phyloP scores from a whole-genome alignment of 176 grass and related monocot genomes.

The Triticum urartu region DNA sequence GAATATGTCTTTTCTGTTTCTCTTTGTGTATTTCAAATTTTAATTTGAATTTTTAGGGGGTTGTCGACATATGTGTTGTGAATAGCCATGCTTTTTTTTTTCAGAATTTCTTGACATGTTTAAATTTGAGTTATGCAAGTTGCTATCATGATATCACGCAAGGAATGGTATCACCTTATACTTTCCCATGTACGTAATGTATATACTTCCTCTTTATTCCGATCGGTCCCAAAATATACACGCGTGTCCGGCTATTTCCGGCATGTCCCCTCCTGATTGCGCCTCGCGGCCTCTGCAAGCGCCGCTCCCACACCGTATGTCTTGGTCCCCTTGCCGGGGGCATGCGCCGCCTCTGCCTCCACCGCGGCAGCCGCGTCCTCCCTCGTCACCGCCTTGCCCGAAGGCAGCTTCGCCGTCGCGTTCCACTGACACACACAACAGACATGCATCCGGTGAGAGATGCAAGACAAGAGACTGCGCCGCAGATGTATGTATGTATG shows the following conservation, averaged over 20 bases:
- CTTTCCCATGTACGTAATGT: too few species aligned
- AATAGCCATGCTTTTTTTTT: too few species aligned
- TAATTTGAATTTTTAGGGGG: too few species aligned
- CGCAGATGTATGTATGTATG: neutral
- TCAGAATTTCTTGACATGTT: too few species aligned
- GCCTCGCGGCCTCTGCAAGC: conserved; percentile 37
- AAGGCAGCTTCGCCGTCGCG: conserved; percentile 43
- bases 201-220: too few species aligned
- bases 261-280: neutral
- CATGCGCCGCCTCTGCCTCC: conserved; percentile 37
- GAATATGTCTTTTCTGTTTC: too few species aligned
- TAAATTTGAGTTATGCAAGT: too few species aligned
- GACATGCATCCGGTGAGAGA: neutral
- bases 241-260: neutral
- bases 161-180: too few species aligned
- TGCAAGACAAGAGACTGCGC: neutral
- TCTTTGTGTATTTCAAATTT: too few species aligned
- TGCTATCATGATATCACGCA: too few species aligned
- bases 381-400: conserved; percentile 43
- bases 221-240: too few species aligned
- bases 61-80: too few species aligned
- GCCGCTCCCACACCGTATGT: conserved; percentile 38
- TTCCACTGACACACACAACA: conserved; percentile 32
- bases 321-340: neutral
- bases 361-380: conserved; percentile 37